Evolutionary conservation across 2,329 filamentous ascomycete species (phyloP), one percentile per base, ranked within the genome.

Genomic region (Pseudopithomyces maydicus): DNA sequence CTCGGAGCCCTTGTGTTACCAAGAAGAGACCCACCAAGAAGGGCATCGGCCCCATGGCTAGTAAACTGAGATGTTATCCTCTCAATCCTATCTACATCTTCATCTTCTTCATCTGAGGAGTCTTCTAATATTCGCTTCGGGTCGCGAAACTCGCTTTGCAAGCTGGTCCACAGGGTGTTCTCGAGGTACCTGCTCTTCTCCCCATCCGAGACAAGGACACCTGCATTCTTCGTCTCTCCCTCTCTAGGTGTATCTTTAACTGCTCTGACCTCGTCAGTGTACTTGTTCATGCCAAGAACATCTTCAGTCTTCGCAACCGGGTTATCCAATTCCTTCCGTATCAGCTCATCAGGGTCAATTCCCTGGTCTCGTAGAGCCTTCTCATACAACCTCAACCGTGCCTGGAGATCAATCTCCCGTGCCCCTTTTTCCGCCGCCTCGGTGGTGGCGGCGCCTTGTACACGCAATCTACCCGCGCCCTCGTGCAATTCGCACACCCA

Each of bases 391-490:
- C 64, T 61, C 20, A 75, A 46, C 48, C 62, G 66, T 12, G 67
- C 55, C 17, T 63, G 56, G 1, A 57, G 56, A 46, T 73, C 70
- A 19, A 72, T 32, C 26, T 73, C 68, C 46, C 62, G 53, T 2
- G 54, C 44, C 2, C 69, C 67, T 38, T 69, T 45, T 67, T 71
- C 17, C 68, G 56, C 29, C 71, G 58, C n/a, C 71, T 61, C 8
- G 71, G 68, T 2, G 70, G 72, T 10, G 67, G 66, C 22, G 72
- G 72, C 29, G 70, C 64, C 53, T 73, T 74, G 57, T 73, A 74
- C 15, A 73, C 55, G 55, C 72, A 74, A 14, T 60, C 52, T 11
- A 72, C 67, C 20, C 71, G 65, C 10, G 69, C 64, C 51, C 71
- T 70, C 7, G 62, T 59, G 58, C 72, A 74, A 43, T 70, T 73